These are phyloP conservation scores for Umbelopsis vinacea DNA, from an alignment of 192 early-diverging fungal genomes.

Conservation along the genomic window DNA sequence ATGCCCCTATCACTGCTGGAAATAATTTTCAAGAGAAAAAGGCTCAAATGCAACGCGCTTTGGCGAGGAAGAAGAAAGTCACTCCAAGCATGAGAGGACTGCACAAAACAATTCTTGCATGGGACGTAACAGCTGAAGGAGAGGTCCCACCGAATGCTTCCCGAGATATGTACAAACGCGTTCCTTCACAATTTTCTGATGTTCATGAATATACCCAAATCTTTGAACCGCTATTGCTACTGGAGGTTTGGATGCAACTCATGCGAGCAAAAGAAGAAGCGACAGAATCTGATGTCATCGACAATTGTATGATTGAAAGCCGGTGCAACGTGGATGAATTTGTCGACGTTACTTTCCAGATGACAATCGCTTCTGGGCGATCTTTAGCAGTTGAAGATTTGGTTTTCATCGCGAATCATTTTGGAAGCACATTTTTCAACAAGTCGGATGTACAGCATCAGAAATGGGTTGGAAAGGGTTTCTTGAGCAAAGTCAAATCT, in stretches of 20 bases:
- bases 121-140: conserved; percentile 57
- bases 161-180: conserved; percentile 33
- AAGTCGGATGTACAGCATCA: conserved; percentile 18
- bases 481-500: conserved; percentile 61
- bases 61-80: conserved; percentile 44
- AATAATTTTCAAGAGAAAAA: conserved; percentile 26
- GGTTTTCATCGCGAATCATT: conserved; percentile 59
- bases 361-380: conserved; percentile 45
- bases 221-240: conserved; percentile 83
- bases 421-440: conserved; percentile 39
- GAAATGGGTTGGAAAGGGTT: conserved; percentile 42
- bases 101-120: conserved; percentile 64
- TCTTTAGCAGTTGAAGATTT: conserved; percentile 63
- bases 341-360: conserved; percentile 66
- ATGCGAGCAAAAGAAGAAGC: conserved; percentile 71
- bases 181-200: conserved; percentile 65
- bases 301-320: conserved; percentile 45
- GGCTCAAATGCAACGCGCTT: conserved; percentile 18
- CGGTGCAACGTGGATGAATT: conserved; percentile 75
- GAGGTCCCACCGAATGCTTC: conserved; percentile 58
- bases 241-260: conserved; percentile 88
- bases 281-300: conserved; percentile 51
- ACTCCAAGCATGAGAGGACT: conserved; percentile 58
- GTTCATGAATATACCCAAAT: conserved; percentile 60
- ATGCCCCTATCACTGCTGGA: conserved; percentile 29